Percentiles rank a stretch among this genome's conserved stretches.
Evolutionary conservation across 2,329 filamentous ascomycete species (phyloP).

Genomic region (Cercospora zeina): DNA sequence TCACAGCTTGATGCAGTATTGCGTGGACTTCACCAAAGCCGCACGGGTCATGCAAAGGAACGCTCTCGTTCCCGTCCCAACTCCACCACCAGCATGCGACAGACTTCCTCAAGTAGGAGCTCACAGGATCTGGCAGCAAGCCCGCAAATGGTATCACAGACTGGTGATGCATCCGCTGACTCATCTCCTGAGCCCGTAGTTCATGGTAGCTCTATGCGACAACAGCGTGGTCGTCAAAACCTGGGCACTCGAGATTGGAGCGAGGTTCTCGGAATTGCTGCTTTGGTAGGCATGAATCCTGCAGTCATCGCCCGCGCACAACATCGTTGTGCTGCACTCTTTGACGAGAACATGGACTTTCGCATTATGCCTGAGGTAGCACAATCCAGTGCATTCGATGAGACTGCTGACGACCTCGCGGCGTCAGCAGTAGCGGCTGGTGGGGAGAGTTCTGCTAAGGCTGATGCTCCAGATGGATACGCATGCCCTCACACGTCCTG

Average conservation of each 20-base stretch:
- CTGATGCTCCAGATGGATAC: neutral
- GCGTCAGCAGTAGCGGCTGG: slow-evolving; percentile 28
- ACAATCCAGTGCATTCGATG: neutral
- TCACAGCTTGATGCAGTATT: slow-evolving; percentile 69
- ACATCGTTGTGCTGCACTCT: slow-evolving; percentile 72
- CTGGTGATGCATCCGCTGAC: neutral
- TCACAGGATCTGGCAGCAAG: neutral
- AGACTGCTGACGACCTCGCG: neutral
- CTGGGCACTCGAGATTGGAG: slow-evolving; percentile 72
- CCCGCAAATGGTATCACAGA: neutral
- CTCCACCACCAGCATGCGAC: neutral
- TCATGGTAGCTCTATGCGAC: slow-evolving; percentile 4
- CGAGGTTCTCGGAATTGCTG: slow-evolving; percentile 76
- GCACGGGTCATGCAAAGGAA: slow-evolving; percentile 30
- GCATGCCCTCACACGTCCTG: slow-evolving; percentile 36
- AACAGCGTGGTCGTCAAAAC: slow-evolving; percentile 3
- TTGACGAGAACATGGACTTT: slow-evolving; percentile 65
- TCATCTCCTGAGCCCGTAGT: neutral
- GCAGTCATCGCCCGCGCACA: slow-evolving; percentile 67
- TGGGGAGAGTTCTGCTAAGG: neutral
- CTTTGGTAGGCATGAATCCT: slow-evolving; percentile 68
- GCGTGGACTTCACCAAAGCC: slow-evolving; percentile 63
- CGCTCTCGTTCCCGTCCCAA: slow-evolving; percentile 19
- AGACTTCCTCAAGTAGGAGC: neutral
- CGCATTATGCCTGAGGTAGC: slow-evolving; percentile 30